Evolutionary conservation across 164 flowering plant genomes (phyloP), one percentile per base, ranked within the genome.

Genomic region (Annona squamosa): DNA sequence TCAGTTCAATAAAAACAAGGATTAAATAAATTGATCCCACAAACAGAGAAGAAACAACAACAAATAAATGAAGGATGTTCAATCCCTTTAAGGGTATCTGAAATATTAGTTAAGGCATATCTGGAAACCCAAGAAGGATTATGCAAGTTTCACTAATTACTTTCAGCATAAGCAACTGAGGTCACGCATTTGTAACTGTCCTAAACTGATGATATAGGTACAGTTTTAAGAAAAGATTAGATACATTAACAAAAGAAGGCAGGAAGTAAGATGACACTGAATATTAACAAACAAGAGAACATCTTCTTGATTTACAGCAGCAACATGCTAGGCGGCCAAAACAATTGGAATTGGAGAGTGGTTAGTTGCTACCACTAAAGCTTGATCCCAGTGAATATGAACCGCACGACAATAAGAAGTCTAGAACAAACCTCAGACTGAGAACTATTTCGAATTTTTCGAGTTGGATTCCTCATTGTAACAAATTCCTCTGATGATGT

Each of bases 401-500:
- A 4, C 68, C 43, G 41, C 17, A 5, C 12, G 3, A 63, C 19
- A 63, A 19, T 37, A 10, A 3, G 65, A 16, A 12, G 19, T 17
- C 4, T 5, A 63, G n/a, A 52, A 80, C 85, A 76, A 78, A 95
- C 98, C 97, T 89, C 92, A 59, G 87, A 74, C 71, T 84, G 77
- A 61, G 46, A 2, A 77, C 74, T 79, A 52, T 73, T 74, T 68
- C 97, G 85, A 71, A 93, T 86, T 83, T 90, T 88, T 71, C 97
- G 75, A 41, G 91, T 85, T 18, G 99, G 94, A 66, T 87, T 90
- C 79, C 97, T 89, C 99, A 96, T 89, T 10, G 98, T 93, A 76
- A 95, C 98, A 70, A 95, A 71, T 76, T 93, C 99, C 79, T 95
- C 98, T 48, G 96, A 90, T 48, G 97, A 75, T 73, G 99, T 90